These are phyloP conservation scores for Neltuma alba DNA, from an alignment of 306 rosid genomes.

Conservation along the genomic window DNA sequence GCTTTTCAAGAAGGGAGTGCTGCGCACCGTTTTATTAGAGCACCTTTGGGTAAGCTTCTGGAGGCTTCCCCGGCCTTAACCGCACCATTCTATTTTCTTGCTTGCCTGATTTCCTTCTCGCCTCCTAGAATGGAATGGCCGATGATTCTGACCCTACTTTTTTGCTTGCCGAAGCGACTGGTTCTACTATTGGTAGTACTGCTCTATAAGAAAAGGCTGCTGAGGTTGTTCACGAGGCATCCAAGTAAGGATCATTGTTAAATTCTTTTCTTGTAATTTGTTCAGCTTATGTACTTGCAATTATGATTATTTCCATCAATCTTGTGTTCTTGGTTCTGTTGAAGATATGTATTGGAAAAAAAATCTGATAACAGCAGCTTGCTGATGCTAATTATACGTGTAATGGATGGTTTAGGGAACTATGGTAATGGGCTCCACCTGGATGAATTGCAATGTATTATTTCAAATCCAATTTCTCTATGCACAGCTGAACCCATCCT, in stretches of 20 bases:
- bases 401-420: conserved; percentile 95
- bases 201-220: conserved; percentile 89
- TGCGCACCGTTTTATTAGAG: no score
- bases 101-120: conserved; percentile 89
- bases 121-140: conserved; percentile 63
- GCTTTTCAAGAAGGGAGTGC: no score
- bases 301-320: conserved; percentile 37
- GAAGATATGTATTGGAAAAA: conserved; percentile 77
- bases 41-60: no score
- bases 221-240: conserved; percentile 79
- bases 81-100: conserved; percentile 94
- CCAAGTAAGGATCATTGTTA: conserved; percentile 66
- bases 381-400: conserved; percentile 87
- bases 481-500: conserved; percentile 31
- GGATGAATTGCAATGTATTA: conserved; percentile 12
- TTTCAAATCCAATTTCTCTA: conserved; percentile 17
- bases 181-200: conserved; percentile 80
- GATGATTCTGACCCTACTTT: conserved; percentile 65
- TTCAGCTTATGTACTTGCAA: conserved; percentile 32
- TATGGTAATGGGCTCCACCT: conserved; percentile 63
- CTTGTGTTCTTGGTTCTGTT: conserved; percentile 29
- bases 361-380: conserved; percentile 95
- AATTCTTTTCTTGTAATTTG: conserved; percentile 15
- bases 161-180: conserved; percentile 95
- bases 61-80: no score